These are phyloP conservation scores for Leucocoprinus birnbaumii DNA, from an alignment of 768 basidiomycete genomes.

Conservation along the genomic window DNA sequence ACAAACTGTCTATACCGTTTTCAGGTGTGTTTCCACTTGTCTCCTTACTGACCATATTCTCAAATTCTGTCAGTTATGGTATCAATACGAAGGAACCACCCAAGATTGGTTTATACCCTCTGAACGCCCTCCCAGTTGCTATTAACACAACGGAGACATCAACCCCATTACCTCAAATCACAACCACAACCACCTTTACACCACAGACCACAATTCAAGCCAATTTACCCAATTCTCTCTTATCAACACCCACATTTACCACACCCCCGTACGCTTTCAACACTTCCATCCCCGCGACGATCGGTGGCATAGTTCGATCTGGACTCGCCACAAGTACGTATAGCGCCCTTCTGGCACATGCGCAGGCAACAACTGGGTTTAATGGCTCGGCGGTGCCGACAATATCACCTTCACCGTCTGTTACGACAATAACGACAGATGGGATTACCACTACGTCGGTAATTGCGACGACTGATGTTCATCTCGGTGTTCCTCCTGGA, in stretches of 20 bases:
- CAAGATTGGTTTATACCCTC: slow-evolving; percentile 72
- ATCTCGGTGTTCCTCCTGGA: slow-evolving; percentile 66
- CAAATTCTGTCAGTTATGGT: slow-evolving; percentile 52
- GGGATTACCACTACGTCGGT: slow-evolving; percentile 53
- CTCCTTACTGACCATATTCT: background rate
- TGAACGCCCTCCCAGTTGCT: slow-evolving; percentile 32
- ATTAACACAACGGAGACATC: slow-evolving; percentile 15
- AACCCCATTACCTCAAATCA: background rate
- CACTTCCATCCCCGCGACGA: slow-evolving; percentile 52
- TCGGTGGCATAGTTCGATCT: slow-evolving; percentile 53
- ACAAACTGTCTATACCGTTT: slow-evolving; percentile 75
- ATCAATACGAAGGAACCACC: slow-evolving; percentile 74
- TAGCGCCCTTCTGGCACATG: slow-evolving; percentile 45
- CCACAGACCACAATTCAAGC: slow-evolving; percentile 58
- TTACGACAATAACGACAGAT: slow-evolving; percentile 60
- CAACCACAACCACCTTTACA: slow-evolving; percentile 16
- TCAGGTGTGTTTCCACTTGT: slow-evolving; percentile 45
- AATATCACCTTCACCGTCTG: slow-evolving; percentile 46
- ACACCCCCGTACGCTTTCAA: slow-evolving; percentile 70
- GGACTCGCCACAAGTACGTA: slow-evolving; percentile 77
- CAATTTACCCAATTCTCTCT: slow-evolving; percentile 66
- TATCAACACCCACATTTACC: slow-evolving; percentile 61
- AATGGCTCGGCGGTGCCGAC: slow-evolving; percentile 57
- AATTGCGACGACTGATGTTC: slow-evolving; percentile 39
- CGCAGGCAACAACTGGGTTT: slow-evolving; percentile 22